A percentile compares a stretch with the other conserved stretches of the same genome.
phyloP scores from a whole-genome alignment of 179 eudicot genomes.

The Beta lomatogona region DNA sequence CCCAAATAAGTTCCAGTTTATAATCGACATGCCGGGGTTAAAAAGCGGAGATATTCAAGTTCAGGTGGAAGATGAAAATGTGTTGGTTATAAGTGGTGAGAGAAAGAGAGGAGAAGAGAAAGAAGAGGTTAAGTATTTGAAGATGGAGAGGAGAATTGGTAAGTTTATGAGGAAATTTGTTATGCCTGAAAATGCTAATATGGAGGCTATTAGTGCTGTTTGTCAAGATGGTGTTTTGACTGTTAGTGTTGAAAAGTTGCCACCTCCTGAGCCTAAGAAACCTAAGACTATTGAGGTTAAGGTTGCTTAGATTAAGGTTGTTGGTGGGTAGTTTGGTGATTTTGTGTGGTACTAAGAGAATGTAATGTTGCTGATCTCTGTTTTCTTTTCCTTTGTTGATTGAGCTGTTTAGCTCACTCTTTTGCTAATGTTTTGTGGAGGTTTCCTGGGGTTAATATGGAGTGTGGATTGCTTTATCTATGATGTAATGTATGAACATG shows the following conservation, averaged over 20 bases:
- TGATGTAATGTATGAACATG: background rate
- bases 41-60: conserved; percentile 56
- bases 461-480: background rate
- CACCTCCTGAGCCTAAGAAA: conserved; percentile 75
- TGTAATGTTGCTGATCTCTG: background rate
- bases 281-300: conserved; percentile 64
- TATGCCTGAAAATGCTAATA: conserved; percentile 60
- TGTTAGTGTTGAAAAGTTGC: conserved; percentile 62
- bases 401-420: background rate
- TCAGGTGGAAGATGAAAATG: conserved; percentile 61
- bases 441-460: background rate
- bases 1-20: conserved; percentile 49
- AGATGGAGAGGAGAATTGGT: conserved; percentile 67
- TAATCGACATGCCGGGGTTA: conserved; percentile 69
- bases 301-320: conserved; percentile 33
- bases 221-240: conserved; percentile 66
- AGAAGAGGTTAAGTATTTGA: conserved; percentile 50
- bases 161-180: conserved; percentile 74
- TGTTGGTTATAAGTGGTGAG: conserved; percentile 53
- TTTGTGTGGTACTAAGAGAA: background rate
- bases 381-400: background rate
- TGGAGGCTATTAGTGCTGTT: conserved; percentile 44
- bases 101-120: conserved; percentile 55
- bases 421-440: background rate
- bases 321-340: background rate